phyloP scores from a whole-genome alignment of 208 protist genomes.

The Leishmania tarentolae region DNA sequence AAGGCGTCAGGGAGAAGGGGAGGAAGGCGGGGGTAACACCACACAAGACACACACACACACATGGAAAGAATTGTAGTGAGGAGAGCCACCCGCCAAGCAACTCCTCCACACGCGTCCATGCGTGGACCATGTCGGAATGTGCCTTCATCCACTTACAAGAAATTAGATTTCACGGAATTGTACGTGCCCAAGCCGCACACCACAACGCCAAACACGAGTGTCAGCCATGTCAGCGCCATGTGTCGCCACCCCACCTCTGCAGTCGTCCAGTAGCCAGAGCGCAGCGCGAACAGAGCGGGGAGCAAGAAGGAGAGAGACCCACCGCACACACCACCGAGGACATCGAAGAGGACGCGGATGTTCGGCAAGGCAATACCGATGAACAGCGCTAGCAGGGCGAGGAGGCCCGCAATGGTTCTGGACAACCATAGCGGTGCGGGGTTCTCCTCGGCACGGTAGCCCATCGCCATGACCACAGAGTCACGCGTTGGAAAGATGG shows the following conservation, averaged over 20 bases:
- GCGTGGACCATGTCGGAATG: neutral
- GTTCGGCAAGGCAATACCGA: conserved; percentile 72
- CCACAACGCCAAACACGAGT: conserved; percentile 43
- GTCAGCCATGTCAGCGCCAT: conserved; percentile 43
- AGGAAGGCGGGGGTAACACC: neutral
- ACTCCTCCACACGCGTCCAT: neutral
- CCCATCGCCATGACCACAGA: conserved; percentile 63
- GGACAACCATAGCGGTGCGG: conserved; percentile 37
- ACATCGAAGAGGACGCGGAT: conserved; percentile 79
- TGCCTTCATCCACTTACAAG: conserved; percentile 4
- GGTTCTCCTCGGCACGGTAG: conserved; percentile 49
- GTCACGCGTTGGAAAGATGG: conserved; percentile 81
- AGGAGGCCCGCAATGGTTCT: conserved; percentile 51
- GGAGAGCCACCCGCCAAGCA: neutral
- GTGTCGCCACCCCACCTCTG: conserved; percentile 42
- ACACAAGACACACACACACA: neutral
- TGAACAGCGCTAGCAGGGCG: conserved; percentile 61
- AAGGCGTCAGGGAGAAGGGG: neutral
- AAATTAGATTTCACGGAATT: conserved; percentile 57
- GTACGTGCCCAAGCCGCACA: conserved; percentile 61
- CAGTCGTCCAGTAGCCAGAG: conserved; percentile 46
- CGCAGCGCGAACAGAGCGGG: conserved; percentile 73
- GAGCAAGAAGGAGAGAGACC: conserved; percentile 74
- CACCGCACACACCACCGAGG: conserved; percentile 74
- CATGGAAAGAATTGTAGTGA: neutral